Evolutionary conservation across 169 alveolate genomes (phyloP).

Genomic region (Cryptosporidium andersoni): DNA sequence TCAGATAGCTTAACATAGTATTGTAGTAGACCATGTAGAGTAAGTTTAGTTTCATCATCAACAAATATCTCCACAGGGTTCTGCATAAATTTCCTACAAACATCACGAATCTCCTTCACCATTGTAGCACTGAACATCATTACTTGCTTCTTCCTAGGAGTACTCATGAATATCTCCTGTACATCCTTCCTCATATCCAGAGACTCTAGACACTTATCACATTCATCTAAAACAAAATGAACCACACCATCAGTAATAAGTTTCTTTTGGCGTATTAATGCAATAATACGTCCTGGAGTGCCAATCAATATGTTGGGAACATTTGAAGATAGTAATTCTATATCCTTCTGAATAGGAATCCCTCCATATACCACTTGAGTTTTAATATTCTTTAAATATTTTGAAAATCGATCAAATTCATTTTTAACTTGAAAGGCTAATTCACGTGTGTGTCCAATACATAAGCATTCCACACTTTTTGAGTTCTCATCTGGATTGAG

Average conservation of each 20-base stretch:
- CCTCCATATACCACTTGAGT: slow-evolving; percentile 99
- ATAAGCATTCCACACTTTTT: slow-evolving; percentile 88
- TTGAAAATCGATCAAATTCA: slow-evolving; percentile 97
- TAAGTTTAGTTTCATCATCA: slow-evolving; percentile 98
- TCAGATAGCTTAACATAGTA: slow-evolving; percentile 97
- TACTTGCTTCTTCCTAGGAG: slow-evolving; percentile 97
- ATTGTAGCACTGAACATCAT: slow-evolving; percentile 99
- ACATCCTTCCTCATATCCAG: slow-evolving; percentile 98
- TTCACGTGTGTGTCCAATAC: slow-evolving; percentile 98
- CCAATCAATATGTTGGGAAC: slow-evolving; percentile 98
- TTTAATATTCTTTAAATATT: slow-evolving; percentile 92
- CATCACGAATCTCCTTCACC: slow-evolving; percentile 93
- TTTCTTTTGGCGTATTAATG: slow-evolving; percentile 91
- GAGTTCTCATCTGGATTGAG: slow-evolving; percentile 87
- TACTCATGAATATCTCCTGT: slow-evolving; percentile 95
- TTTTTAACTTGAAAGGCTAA: slow-evolving; percentile 98
- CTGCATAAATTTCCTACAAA: slow-evolving; percentile 97
- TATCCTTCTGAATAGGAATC: slow-evolving; percentile 92
- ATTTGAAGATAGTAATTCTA: slow-evolving; percentile 89
- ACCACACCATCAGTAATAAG: slow-evolving; percentile 91
- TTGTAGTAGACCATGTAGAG: slow-evolving; percentile 98
- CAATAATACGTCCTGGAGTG: slow-evolving; percentile 99
- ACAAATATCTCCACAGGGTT: slow-evolving; percentile 97
- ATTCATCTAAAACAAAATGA: slow-evolving; percentile 99
- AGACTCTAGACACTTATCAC: slow-evolving; percentile 98